Evolutionary conservation across 2,329 filamentous ascomycete genomes (phyloP).

Genomic region (Diaporthe vaccinii): DNA sequence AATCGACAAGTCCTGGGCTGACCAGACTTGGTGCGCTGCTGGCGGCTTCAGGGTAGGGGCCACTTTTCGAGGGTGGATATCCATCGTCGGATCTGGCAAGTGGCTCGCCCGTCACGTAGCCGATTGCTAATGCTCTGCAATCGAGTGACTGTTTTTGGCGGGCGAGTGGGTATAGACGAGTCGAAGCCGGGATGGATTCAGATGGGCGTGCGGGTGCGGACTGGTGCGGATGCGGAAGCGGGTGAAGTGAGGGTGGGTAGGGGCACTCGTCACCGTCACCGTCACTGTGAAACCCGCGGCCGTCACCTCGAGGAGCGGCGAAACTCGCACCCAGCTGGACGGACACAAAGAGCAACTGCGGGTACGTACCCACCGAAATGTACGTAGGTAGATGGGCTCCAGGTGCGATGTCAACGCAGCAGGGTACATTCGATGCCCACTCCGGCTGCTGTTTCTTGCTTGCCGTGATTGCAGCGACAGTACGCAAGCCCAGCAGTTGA

Average conservation of each 20-base stretch:
- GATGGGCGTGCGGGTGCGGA: neutral
- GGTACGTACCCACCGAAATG: neutral
- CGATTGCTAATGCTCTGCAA: slow-evolving; percentile 33
- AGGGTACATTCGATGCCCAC: slow-evolving; percentile 1
- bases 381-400: neutral
- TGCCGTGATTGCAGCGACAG: neutral
- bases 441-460: slow-evolving; percentile 20
- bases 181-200: slow-evolving; percentile 16
- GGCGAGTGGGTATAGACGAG: slow-evolving; percentile 19
- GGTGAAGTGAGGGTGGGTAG: neutral
- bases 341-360: neutral
- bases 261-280: slow-evolving; percentile 1
- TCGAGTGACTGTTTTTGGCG: slow-evolving; percentile 24
- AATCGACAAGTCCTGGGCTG: neutral
- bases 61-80: slow-evolving; percentile 10
- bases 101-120: slow-evolving; percentile 1
- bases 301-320: neutral
- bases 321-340: neutral
- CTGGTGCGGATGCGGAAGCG: neutral
- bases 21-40: neutral
- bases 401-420: neutral
- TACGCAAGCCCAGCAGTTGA: slow-evolving; percentile 4
- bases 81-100: slow-evolving; percentile 26
- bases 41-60: slow-evolving; percentile 16
- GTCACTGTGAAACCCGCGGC: neutral